Evolutionary conservation across 2,329 filamentous ascomycete genomes (phyloP).

Genomic region (Gyromitra esculenta): DNA sequence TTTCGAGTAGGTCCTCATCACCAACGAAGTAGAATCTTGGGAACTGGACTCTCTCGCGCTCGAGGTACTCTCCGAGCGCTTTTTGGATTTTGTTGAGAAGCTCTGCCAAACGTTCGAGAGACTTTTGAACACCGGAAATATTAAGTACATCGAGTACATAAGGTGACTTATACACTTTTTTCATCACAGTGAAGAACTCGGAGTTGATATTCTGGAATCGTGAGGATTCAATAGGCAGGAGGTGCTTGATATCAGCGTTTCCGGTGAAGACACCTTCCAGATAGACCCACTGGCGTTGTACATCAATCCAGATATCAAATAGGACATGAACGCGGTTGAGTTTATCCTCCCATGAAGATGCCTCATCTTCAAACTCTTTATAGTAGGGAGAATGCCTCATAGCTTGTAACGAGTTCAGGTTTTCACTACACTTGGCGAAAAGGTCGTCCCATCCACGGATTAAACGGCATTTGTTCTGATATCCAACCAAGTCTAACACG

Average conservation of each 20-base stretch:
- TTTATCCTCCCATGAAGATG: conserved; percentile 96
- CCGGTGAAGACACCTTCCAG: conserved; percentile 98
- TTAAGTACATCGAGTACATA: conserved; percentile 95
- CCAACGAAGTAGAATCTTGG: conserved; percentile 99
- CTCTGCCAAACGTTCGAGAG: conserved; percentile 93
- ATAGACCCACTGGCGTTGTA: conserved; percentile 99
- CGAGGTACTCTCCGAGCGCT: conserved; percentile 95
- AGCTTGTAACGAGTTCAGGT: conserved; percentile 94
- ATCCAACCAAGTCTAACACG: conserved; percentile 90
- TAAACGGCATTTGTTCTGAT: conserved; percentile 96
- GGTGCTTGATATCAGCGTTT: conserved; percentile 97
- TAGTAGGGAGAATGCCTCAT: conserved; percentile 99
- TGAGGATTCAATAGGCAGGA: conserved; percentile 94
- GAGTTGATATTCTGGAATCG: conserved; percentile 99
- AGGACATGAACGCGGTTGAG: conserved; percentile 96
- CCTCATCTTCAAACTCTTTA: conserved; percentile 98
- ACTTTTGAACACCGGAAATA: conserved; percentile 95
- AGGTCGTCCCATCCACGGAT: conserved; percentile 98
- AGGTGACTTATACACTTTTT: conserved; percentile 96
- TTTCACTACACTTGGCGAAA: conserved; percentile 98
- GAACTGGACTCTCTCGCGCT: conserved; percentile 96
- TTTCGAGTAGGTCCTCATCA: conserved; percentile 96
- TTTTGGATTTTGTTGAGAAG: conserved; percentile 99
- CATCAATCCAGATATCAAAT: conserved; percentile 99
- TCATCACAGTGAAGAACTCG: conserved; percentile 98